Evolutionary conservation across 192 early-diverging fungal genomes (phyloP), one percentile per base, ranked within the genome.

Genomic region (Chytriomyces confervae): DNA sequence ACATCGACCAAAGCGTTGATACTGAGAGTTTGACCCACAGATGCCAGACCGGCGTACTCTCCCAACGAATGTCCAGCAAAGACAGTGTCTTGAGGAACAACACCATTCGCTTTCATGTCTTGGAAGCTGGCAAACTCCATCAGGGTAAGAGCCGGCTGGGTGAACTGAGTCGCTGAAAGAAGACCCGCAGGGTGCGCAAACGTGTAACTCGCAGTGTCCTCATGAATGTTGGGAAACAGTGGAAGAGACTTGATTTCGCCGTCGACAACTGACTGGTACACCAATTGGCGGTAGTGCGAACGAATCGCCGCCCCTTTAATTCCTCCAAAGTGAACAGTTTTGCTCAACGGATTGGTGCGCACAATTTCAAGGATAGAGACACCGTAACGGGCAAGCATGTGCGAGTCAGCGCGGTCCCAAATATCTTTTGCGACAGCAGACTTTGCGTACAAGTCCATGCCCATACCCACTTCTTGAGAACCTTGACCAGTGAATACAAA

Each of bases 401-500:
- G 94, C 50, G 81, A 74, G 82, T 98, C 96, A 74, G 95, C 94
- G 71, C 92, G 90, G 75, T 98, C 94, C 95, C 96, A 98, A 79
- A 98, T 87, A 27, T 90, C 89, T 77, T 91, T 92, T 44, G 96
- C 95, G 77, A 93, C 85, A 62, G 91, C 84, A 1, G 94, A 96
- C 53, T 89, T 89, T 27, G 82, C 88, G 77, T 96, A 98, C 20
- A 98, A 89, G 50, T 93, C 94, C 95, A 96, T 98, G 67, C 95
- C 95, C 96, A 98, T 98, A 66, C 95, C 95, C 50, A 90, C 86
- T 84, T 96, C 94, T 83, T 98, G 96, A 73, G 96, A 95, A 84
- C 96, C 96, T 81, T 98, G 96, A 60, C 96, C 96, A 66, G 96
- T 98, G 80, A 98, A 98, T 11, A 96, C 94, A 78, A 95, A 98